Evolutionary conservation across 208 protist genomes (phyloP).

Genomic region (Wallacemonas sp.): DNA sequence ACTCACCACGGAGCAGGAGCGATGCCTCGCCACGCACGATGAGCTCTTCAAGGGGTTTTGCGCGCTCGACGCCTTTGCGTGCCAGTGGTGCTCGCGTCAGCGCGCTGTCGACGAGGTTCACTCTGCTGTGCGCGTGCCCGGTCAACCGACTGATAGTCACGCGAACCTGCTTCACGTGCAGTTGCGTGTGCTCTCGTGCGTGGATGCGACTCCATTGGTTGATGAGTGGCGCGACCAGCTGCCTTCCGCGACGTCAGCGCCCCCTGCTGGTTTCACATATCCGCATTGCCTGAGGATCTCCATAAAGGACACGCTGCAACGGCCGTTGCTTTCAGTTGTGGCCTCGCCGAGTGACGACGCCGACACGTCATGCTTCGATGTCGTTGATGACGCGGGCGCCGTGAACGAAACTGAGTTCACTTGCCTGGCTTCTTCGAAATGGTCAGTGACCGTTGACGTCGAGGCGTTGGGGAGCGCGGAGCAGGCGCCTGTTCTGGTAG

Average conservation of each 20-base stretch:
- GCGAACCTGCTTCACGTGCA: neutral
- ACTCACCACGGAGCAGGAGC: neutral
- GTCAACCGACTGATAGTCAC: too few species aligned
- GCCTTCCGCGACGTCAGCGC: neutral
- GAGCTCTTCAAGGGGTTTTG: neutral
- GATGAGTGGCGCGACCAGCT: neutral
- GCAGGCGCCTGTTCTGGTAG: neutral
- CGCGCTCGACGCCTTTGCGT: conserved; percentile 3
- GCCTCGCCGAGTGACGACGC: neutral
- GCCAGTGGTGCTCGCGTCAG: neutral
- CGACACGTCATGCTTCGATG: neutral
- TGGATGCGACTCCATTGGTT: neutral
- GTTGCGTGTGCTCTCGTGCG: conserved; percentile 2
- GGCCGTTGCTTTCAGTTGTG: neutral
- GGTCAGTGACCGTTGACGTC: neutral
- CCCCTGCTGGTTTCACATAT: too few species aligned
- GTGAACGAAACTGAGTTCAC: neutral
- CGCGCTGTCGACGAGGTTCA: too few species aligned
- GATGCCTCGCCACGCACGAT: neutral
- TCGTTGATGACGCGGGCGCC: neutral
- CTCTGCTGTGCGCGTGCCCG: too few species aligned
- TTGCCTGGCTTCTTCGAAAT: neutral
- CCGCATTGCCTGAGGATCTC: too few species aligned
- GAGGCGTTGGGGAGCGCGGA: neutral
- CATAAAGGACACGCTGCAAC: neutral